These are phyloP conservation scores for Lentinula detonsa DNA, from an alignment of 768 basidiomycete genomes.

Conservation along the genomic window DNA sequence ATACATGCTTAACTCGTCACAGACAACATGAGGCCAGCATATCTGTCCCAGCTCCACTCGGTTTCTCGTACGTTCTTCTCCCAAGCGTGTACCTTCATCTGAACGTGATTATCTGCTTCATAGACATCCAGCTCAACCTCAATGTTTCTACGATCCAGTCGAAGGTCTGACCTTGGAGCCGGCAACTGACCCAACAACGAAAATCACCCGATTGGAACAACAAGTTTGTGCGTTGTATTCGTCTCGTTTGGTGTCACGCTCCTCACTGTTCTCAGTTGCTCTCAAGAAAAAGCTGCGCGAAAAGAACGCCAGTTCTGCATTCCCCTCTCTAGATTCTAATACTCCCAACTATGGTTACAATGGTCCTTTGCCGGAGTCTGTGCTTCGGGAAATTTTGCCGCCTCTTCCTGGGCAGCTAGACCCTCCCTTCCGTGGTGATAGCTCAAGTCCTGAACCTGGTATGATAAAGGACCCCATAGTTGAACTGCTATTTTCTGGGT, in stretches of 20 bases:
- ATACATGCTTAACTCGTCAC: background rate
- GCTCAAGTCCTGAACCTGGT: conserved; percentile 45
- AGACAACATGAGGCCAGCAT: conserved; percentile 81
- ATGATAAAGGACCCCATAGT: conserved; percentile 47
- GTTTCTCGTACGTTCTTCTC: conserved; percentile 61
- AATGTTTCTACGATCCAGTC: conserved; percentile 82
- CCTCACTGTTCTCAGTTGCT: conserved; percentile 34
- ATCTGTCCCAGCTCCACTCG: conserved; percentile 79
- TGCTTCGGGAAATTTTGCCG: conserved; percentile 27
- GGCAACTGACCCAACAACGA: conserved; percentile 74
- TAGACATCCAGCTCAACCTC: conserved; percentile 82
- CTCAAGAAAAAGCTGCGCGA: conserved; percentile 61
- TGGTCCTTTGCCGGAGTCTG: no score
- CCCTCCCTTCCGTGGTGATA: conserved; percentile 37
- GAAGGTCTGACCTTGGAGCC: conserved; percentile 74
- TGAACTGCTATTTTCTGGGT: conserved; percentile 69
- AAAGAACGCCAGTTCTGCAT: conserved; percentile 23
- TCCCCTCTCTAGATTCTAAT: background rate
- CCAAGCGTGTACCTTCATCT: background rate
- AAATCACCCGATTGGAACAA: conserved; percentile 70
- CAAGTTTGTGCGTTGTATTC: conserved; percentile 55
- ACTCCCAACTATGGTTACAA: conserved; percentile 10
- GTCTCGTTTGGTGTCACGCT: conserved; percentile 8
- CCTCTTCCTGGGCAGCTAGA: conserved; percentile 39
- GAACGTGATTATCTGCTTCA: background rate